Percentiles rank a stretch among this genome's conserved stretches.
Evolutionary conservation across 371 early-diverging fungal species (phyloP).

Genomic region (Nosema muscidifuracis): DNA sequence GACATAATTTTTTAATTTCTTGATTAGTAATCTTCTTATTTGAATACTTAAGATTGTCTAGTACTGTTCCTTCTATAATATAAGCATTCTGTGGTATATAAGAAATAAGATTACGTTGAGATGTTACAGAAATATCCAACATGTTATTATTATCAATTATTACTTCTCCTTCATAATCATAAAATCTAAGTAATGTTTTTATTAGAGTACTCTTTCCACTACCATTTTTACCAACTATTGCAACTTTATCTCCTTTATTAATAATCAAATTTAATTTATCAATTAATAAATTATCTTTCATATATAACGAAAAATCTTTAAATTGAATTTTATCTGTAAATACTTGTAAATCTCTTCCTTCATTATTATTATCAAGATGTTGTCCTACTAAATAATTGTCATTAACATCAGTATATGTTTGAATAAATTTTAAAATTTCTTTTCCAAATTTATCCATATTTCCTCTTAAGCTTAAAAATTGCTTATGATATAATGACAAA

Average conservation of each 20-base stretch:
- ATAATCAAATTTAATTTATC: conserved; percentile 49
- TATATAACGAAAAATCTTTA: conserved; percentile 6
- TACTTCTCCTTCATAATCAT: conserved; percentile 46
- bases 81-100: conserved; percentile 54
- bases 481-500: not conserved
- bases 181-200: conserved; percentile 64
- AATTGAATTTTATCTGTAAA: not conserved
- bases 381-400: not conserved
- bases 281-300: conserved; percentile 2
- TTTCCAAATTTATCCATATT: conserved; percentile 13
- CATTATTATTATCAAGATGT: conserved; percentile 10
- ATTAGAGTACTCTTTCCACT: conserved; percentile 67
- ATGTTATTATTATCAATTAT: conserved; percentile 39
- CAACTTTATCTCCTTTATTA: conserved; percentile 64
- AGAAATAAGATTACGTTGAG: conserved; percentile 26
- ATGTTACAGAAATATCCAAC: conserved; percentile 17
- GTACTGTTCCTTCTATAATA: conserved; percentile 51
- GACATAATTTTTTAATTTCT: conserved; percentile 19
- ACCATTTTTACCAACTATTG: conserved; percentile 65
- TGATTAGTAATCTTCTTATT: conserved; percentile 13
- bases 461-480: not conserved
- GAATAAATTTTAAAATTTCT: not conserved
- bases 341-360: not conserved
- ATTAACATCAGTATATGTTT: conserved; percentile 12
- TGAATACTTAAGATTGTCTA: conserved; percentile 52